A percentile compares a stretch with the other conserved stretches of the same genome.
Evolutionary conservation across 345 rosid species (phyloP).

Genomic region (Moricandia moricandioides): DNA sequence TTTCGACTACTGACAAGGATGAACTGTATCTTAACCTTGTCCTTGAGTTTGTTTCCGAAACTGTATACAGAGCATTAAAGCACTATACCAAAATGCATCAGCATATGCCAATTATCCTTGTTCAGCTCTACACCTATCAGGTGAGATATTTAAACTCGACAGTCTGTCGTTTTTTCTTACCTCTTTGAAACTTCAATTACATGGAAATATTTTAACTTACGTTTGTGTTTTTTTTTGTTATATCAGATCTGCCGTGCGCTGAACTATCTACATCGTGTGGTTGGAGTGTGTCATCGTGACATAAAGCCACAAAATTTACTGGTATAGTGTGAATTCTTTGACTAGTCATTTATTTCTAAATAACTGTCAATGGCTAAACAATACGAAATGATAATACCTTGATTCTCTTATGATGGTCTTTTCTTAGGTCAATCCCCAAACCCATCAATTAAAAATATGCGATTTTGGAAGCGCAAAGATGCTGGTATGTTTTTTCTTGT

Average conservation of each 20-base stretch:
- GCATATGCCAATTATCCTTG: constrained; percentile 73
- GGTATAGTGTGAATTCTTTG: constrained; percentile 41
- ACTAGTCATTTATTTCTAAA: too few species aligned
- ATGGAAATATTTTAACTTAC: constrained; percentile 40
- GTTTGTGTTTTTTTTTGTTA: constrained; percentile 50
- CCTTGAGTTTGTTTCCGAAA: constrained; percentile 84
- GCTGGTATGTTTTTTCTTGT: constrained; percentile 58
- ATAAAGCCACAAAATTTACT: constrained; percentile 95
- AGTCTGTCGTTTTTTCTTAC: background rate
- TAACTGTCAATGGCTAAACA: too few species aligned
- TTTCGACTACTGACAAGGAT: constrained; percentile 84
- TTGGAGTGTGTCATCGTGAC: constrained; percentile 97
- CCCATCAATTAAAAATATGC: constrained; percentile 86
- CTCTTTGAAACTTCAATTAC: constrained; percentile 27
- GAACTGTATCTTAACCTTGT: constrained; percentile 94
- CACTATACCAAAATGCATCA: constrained; percentile 79
- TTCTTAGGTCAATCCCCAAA: constrained; percentile 82
- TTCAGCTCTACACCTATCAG: constrained; percentile 87
- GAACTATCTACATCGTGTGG: constrained; percentile 82
- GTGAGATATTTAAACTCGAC: constrained; percentile 42
- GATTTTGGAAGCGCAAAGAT: constrained; percentile 99
- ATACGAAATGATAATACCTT: background rate
- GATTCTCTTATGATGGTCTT: constrained; percentile 13
- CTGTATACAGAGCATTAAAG: constrained; percentile 80
- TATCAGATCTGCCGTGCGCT: constrained; percentile 94